Evolutionary conservation across 2,329 filamentous ascomycete species (phyloP).

Genomic region (Sporothrix protearum): DNA sequence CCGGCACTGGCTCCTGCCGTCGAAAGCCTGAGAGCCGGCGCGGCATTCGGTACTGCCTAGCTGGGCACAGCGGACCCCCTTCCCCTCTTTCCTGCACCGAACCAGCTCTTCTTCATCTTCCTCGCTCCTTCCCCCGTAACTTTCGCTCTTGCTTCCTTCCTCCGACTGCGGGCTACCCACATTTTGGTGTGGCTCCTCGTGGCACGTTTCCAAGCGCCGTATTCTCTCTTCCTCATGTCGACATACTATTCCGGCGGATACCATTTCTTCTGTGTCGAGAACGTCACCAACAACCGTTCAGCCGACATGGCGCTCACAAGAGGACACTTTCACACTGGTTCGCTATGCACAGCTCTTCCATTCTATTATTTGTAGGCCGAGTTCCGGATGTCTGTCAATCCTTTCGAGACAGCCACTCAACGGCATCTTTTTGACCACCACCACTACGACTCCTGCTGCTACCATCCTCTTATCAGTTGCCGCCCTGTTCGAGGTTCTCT

Average conservation of each 20-base stretch:
- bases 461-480: neutral
- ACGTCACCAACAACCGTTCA: neutral
- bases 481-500: neutral
- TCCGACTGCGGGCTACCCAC: neutral
- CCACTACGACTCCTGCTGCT: too few species aligned
- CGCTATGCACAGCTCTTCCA: neutral
- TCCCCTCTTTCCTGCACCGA: neutral
- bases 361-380: neutral
- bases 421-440: neutral
- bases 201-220: neutral
- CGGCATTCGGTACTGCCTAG: constrained; percentile 14
- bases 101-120: neutral
- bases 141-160: neutral
- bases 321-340: neutral
- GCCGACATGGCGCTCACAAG: neutral
- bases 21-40: neutral
- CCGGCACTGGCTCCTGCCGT: neutral
- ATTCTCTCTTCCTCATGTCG: neutral
- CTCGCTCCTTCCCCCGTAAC: neutral
- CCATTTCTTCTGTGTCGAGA: neutral
- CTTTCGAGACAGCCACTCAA: neutral
- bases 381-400: neutral
- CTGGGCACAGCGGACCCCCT: neutral
- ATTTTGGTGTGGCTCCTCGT: neutral
- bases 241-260: neutral